phyloP scores from a whole-genome alignment of 2,329 filamentous ascomycete genomes.

The Nemania sp. region DNA sequence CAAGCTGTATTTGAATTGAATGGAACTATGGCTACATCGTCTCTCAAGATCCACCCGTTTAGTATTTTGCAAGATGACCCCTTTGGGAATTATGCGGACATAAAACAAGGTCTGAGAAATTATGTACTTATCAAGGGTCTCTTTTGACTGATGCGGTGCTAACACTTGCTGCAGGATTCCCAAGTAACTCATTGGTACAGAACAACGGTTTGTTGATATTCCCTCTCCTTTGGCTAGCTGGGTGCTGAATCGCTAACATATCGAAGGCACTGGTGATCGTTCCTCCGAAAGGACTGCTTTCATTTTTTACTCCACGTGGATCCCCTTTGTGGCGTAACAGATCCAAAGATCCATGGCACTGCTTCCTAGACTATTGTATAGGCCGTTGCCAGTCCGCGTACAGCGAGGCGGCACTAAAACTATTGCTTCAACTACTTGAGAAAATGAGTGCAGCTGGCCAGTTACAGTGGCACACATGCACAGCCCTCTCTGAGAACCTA shows the following conservation, averaged over 20 bases:
- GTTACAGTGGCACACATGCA: not conserved
- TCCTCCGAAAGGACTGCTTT: conserved; percentile 10
- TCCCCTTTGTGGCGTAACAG: not conserved
- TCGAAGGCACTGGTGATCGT: conserved; percentile 25
- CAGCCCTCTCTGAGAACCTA: not conserved
- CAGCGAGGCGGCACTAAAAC: not conserved
- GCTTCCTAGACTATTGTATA: not conserved
- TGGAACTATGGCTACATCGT: conserved; percentile 30
- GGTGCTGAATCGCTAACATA: not conserved
- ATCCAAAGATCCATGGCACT: not conserved
- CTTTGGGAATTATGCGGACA: conserved; percentile 27
- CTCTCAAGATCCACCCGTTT: conserved; percentile 26
- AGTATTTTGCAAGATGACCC: conserved; percentile 32
- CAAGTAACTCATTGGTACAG: conserved; percentile 6
- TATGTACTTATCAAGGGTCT: conserved; percentile 30
- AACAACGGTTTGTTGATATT: conserved; percentile 15
- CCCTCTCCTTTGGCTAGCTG: not conserved
- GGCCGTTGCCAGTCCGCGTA: not conserved
- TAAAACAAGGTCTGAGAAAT: conserved; percentile 6
- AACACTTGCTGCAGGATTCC: conserved; percentile 7
- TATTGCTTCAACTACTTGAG: not conserved
- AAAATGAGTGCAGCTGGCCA: not conserved
- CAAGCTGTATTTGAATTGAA: conserved; percentile 38
- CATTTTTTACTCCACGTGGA: not conserved
- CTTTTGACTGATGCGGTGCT: not conserved